Conservation (phyloP, 257 asterid species). For the Primulina tabacum region DNA sequence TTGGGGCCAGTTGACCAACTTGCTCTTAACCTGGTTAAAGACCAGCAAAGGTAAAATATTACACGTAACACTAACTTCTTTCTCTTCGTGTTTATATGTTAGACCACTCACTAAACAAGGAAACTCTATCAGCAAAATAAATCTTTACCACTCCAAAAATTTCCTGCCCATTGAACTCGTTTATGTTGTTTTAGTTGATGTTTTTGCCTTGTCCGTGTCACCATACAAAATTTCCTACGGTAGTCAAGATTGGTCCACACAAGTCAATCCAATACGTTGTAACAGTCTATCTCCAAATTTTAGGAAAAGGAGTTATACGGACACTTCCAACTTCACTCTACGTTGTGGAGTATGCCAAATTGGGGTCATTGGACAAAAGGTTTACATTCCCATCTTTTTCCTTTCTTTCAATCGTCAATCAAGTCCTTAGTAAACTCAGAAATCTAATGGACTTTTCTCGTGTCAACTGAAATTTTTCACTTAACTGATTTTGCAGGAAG, state of each 20-base stretch:
- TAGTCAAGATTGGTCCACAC: background rate
- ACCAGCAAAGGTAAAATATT: conserved; percentile 73
- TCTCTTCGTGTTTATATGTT: background rate
- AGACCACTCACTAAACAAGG: background rate
- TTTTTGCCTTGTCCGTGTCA: background rate
- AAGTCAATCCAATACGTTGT: background rate
- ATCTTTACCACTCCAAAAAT: background rate
- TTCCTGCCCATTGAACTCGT: background rate
- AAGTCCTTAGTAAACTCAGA: background rate
- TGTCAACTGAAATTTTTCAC: background rate
- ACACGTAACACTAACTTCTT: background rate
- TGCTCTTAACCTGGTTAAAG: conserved; percentile 68
- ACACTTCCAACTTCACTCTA: conserved; percentile 84
- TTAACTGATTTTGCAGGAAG: conserved; percentile 56
- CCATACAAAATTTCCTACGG: background rate
- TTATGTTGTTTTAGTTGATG: background rate
- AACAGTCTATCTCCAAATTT: conserved; percentile 12
- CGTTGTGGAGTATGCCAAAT: conserved; percentile 95
- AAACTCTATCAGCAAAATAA: background rate
- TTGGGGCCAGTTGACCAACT: conserved; percentile 62
- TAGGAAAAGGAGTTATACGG: conserved; percentile 90
- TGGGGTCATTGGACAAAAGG: conserved; percentile 92
- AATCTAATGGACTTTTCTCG: background rate
- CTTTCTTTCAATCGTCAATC: background rate
- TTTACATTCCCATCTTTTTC: conserved; percentile 21